Evolutionary conservation across 1,284 basidiomycete species (phyloP), one percentile per base, ranked within the genome.

Genomic region (Leccinum brunneo-olivaceum): DNA sequence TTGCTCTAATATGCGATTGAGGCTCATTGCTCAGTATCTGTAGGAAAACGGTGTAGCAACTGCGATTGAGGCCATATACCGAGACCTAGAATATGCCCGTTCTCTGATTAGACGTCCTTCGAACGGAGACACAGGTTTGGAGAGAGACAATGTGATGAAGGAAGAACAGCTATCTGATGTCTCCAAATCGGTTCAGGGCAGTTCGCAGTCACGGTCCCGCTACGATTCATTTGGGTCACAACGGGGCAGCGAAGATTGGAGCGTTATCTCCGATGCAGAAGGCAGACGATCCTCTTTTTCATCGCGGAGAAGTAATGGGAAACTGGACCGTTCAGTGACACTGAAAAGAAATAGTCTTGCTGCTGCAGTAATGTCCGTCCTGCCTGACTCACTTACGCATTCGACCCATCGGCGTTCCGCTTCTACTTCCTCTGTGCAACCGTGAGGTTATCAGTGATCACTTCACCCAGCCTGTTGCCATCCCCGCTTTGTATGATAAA

Each of bases 11-110:
- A 14, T 47, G 23, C 5, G 12, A 30, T n/a, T 9, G 24, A 36
- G 35, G 5, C 1, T 6, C 10, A 39, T 32, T 58, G 28, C 56
- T 49, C 15, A 47, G 39, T 12, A 30, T 46, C 43, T 42, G 32
- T 56, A 91, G 87, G 92, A 96, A 69, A 84, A 91, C 52, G 92
- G 92, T 19, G 90, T 95, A 3, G 74, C 79, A 1, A 90, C 76
- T 19, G 93, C 93, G 11, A 84, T 95, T 43, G 90, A 95, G 65
- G 81, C 84, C 21, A 90, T 96, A 53, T 96, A 96, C 60, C 81
- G 92, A 32, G 92, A 96, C 60, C 66, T 96, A 45, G 90, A 93
- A 53, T 92, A 93, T 61, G 87, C 90, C 28, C 78, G 84, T 32
- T 83, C 83, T 3, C 65, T 93, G 44, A 80, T 94, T 54, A 91